Base-by-base conservation (phyloP, 495 filamentous ascomycete genomes). In the Podospora pseudocomata region DNA sequence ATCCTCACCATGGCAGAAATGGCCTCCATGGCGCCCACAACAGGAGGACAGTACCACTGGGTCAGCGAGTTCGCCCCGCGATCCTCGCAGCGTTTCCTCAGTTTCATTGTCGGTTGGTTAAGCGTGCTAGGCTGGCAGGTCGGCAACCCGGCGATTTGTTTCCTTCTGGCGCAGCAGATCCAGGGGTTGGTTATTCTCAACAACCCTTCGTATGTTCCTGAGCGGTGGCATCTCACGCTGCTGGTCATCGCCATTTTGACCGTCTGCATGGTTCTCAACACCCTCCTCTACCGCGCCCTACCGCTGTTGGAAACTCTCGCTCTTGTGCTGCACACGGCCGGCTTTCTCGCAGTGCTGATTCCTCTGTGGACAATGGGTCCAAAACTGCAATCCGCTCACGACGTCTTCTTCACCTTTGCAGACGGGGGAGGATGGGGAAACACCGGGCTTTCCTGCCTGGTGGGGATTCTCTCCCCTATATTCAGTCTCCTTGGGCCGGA, bases 21-120 rank as follows among this genome's bases (percentile, higher is more conserved):
- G 79, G 65, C 78, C 34, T 80, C 79, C 18, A 82, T 82, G 76
- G 74, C 75, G 27, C 75, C 76, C 13, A 78, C 70, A 1, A 65
- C 78, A 3, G 83, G 80, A 30, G 81, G 80, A 1, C 80, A 84
- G 68, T 84, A 83, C 57, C 82, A 84, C 65, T 84, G 82, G 81
- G 80, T 82, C 0, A 82, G 79, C 2, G 84, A 85, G 64, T 85
- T 85, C 61, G 74, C 82, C 0, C 78, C 80, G 0, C 75, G 71
- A 3, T 66, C 69, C 27, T 75, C 70, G 27, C 84, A 85, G 65
- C 78, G 78, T 58, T 80, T 80, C 55, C 67, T 85, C 4, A 83
- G 80, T 56, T 86, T 84, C 68, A 68, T 82, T 16, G 79, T 80
- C 19, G 82, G 83, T 15, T 86, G 83, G 84, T 71, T 76, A 53